Evolutionary conservation across 2,329 filamentous ascomycete genomes (phyloP).

Genomic region (Paracorniculantispora psalliotae): DNA sequence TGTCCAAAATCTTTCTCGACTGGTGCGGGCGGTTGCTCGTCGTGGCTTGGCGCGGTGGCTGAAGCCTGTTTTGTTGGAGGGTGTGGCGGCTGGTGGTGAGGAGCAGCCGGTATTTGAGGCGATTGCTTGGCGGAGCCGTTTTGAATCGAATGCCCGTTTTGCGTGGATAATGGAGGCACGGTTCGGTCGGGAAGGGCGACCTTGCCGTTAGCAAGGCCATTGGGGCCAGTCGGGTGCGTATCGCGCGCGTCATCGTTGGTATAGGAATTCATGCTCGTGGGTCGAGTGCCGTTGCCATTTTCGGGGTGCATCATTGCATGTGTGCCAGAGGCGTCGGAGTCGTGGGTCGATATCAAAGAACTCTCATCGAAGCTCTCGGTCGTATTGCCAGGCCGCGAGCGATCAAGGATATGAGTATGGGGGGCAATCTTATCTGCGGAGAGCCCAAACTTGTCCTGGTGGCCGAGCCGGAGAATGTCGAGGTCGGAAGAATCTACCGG

Average conservation of each 20-base stretch:
- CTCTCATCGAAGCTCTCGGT: constrained; percentile 52
- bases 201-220: constrained; percentile 15
- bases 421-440: constrained; percentile 29
- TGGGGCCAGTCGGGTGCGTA: neutral
- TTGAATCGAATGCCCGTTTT: constrained; percentile 5
- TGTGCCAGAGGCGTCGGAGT: constrained; percentile 46
- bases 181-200: constrained; percentile 1
- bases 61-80: neutral
- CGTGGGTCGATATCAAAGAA: constrained; percentile 49
- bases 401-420: constrained; percentile 32
- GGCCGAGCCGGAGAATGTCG: constrained; percentile 41
- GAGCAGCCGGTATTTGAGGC: constrained; percentile 4
- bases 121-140: constrained; percentile 22
- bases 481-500: constrained; percentile 37
- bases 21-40: neutral
- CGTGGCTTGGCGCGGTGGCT: neutral
- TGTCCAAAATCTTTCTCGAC: constrained; percentile 1
- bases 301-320: constrained; percentile 40
- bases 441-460: constrained; percentile 33
- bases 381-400: constrained; percentile 41
- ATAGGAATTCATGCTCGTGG: constrained; percentile 55
- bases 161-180: neutral
- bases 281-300: constrained; percentile 31
- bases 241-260: constrained; percentile 40
- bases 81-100: constrained; percentile 2